Evolutionary conservation across 2,329 filamentous ascomycete genomes (phyloP).

Genomic region (Aureobasidium sp.): DNA sequence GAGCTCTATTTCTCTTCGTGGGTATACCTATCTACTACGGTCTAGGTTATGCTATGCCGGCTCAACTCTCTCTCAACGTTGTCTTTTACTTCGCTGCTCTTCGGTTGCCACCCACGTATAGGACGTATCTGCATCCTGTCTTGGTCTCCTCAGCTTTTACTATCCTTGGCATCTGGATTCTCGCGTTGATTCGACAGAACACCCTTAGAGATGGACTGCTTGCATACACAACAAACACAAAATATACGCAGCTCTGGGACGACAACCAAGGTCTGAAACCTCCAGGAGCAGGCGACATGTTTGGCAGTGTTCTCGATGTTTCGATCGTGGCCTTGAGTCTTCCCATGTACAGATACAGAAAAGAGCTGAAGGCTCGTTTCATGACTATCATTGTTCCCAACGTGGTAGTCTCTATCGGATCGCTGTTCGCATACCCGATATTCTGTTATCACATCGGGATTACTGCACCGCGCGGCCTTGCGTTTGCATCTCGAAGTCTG

Average conservation of each 20-base stretch:
- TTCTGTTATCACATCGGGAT: conserved; percentile 50
- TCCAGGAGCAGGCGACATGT: conserved; percentile 51
- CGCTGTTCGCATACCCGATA: conserved; percentile 50
- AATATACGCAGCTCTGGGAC: conserved; percentile 47
- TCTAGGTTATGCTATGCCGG: conserved; percentile 42
- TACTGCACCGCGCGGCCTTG: conserved; percentile 42
- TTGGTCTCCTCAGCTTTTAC: conserved; percentile 48
- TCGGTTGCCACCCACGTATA: conserved; percentile 41
- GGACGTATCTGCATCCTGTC: conserved; percentile 50
- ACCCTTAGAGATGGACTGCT: conserved; percentile 35
- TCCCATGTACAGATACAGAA: conserved; percentile 54
- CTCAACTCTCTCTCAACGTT: conserved; percentile 41
- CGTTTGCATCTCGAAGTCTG: conserved; percentile 49
- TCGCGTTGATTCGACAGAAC: conserved; percentile 40
- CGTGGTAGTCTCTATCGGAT: conserved; percentile 43
- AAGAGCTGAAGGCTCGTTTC: conserved; percentile 43
- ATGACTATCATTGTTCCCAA: conserved; percentile 48
- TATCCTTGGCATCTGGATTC: conserved; percentile 45
- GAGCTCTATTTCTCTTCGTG: conserved; percentile 39
- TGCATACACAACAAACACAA: conserved; percentile 45
- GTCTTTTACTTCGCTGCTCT: conserved; percentile 46
- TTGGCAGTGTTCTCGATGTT: conserved; percentile 48
- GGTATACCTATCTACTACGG: conserved; percentile 50
- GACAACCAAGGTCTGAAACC: conserved; percentile 23
- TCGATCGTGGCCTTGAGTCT: conserved; percentile 52